Evolutionary conservation across 192 early-diverging fungal genomes (phyloP).

Genomic region (Lobosporangium transversale): DNA sequence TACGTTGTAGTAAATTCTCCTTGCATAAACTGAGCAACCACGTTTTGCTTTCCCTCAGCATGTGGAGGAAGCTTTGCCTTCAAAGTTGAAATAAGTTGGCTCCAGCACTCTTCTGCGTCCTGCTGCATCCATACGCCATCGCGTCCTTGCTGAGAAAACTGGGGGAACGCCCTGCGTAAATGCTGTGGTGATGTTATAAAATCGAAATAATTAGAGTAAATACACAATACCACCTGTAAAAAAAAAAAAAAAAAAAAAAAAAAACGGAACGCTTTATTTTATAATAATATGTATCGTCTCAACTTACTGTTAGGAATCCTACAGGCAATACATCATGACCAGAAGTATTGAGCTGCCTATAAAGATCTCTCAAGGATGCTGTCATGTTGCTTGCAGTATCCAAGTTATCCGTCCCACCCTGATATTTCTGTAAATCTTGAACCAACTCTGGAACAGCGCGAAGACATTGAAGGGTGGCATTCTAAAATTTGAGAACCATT

Average conservation of each 20-base stretch:
- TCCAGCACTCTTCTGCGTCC: conserved; percentile 99
- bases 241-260: no score
- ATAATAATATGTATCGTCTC: background rate
- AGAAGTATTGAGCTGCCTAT: conserved; percentile 73
- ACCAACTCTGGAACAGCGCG: conserved; percentile 86
- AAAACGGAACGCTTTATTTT: background rate
- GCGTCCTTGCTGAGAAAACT: conserved; percentile 85
- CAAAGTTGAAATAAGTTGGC: conserved; percentile 80
- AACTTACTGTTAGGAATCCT: conserved; percentile 76
- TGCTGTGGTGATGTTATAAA: conserved; percentile 43
- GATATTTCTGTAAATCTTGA: conserved; percentile 55
- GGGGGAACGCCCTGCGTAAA: conserved; percentile 83
- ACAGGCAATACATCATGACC: conserved; percentile 80
- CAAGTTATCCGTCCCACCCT: conserved; percentile 54
- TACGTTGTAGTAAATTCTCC: conserved; percentile 67
- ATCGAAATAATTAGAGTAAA: no score
- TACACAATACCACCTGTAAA: no score
- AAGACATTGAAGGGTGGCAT: conserved; percentile 93
- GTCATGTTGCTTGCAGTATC: conserved; percentile 74
- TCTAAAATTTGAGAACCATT: conserved; percentile 59
- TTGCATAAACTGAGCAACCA: conserved; percentile 75
- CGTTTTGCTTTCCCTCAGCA: conserved; percentile 26
- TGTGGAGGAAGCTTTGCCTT: conserved; percentile 59
- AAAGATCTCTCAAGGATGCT: conserved; percentile 76
- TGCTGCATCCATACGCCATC: conserved; percentile 86